phyloP scores from a whole-genome alignment of 1,284 basidiomycete genomes.

The Malassezia sp. region DNA sequence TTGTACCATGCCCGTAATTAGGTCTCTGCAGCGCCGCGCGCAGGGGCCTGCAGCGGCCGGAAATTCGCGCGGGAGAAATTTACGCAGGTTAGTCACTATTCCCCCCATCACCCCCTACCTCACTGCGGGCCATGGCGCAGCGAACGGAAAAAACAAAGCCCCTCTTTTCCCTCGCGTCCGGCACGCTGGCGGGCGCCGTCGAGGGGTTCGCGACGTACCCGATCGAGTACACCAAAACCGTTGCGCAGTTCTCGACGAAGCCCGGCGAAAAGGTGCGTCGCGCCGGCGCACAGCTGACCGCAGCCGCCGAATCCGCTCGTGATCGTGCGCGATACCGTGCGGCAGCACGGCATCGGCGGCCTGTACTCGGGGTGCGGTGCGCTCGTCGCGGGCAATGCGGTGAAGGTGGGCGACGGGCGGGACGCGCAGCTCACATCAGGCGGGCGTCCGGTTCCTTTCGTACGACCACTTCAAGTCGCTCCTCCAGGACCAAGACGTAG shows the following conservation, averaged over 20 bases:
- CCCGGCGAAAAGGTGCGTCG: constrained; percentile 22
- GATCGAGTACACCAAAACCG: constrained; percentile 75
- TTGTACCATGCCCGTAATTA: too few species aligned
- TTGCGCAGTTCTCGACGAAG: constrained; percentile 50
- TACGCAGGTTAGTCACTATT: too few species aligned
- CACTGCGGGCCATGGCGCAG: background rate
- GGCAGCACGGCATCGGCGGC: constrained; percentile 40
- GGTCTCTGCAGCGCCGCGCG: too few species aligned
- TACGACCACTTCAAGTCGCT: constrained; percentile 85
- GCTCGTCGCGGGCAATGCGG: constrained; percentile 37
- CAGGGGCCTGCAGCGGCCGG: too few species aligned
- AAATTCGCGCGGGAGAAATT: too few species aligned
- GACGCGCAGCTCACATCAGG: constrained; percentile 47
- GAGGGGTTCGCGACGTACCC: constrained; percentile 73
- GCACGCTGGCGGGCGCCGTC: constrained; percentile 82
- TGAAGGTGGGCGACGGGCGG: constrained; percentile 31
- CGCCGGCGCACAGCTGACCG: background rate
- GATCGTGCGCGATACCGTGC: constrained; percentile 44
- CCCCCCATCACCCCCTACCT: too few species aligned
- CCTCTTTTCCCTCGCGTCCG: constrained; percentile 53
- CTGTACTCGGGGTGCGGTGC: constrained; percentile 46
- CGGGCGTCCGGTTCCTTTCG: constrained; percentile 83
- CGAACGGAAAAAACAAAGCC: constrained; percentile 19
- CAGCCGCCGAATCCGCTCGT: constrained; percentile 45
- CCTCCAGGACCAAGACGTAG: constrained; percentile 56